These are phyloP conservation scores for Asterophora lycoperdoides DNA, from an alignment of 768 basidiomycete species.

Conservation along the genomic window DNA sequence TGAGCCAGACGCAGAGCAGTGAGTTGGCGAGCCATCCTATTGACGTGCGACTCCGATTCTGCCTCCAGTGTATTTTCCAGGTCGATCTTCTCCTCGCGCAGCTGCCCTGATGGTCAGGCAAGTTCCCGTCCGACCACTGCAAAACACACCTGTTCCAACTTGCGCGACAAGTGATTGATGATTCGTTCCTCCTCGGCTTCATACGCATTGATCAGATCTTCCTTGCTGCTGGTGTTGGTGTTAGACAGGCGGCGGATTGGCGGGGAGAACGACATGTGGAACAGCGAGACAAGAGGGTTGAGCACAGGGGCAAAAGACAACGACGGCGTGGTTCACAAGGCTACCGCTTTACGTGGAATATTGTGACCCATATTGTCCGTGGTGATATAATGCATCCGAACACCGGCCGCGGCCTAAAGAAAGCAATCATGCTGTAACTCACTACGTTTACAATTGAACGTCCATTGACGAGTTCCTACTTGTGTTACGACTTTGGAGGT, in stretches of 20 bases:
- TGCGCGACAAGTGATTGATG: constrained; percentile 76
- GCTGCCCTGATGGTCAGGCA: constrained; percentile 33
- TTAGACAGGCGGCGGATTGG: constrained; percentile 57
- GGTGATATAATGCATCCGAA: constrained; percentile 14
- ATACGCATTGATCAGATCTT: constrained; percentile 82
- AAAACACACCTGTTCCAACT: constrained; percentile 69
- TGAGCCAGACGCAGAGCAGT: constrained; percentile 59
- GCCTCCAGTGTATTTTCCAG: constrained; percentile 81
- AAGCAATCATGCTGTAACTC: too few species aligned
- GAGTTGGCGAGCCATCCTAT: constrained; percentile 67
- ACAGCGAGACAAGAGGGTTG: neutral
- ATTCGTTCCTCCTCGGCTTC: constrained; percentile 90
- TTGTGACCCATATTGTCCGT: constrained; percentile 9
- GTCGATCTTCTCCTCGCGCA: constrained; percentile 80
- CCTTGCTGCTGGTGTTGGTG: constrained; percentile 52
- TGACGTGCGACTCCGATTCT: constrained; percentile 83
- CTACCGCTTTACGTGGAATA: constrained; percentile 23
- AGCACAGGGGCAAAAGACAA: neutral
- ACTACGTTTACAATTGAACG: too few species aligned
- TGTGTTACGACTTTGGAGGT: too few species aligned
- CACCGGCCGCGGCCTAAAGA: constrained; percentile 6
- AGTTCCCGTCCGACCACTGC: neutral
- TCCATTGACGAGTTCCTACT: too few species aligned
- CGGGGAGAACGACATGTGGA: constrained; percentile 43
- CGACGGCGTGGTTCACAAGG: constrained; percentile 6